phyloP scores from a whole-genome alignment of 192 early-diverging fungal genomes.

The Cetraspora pellucida region DNA sequence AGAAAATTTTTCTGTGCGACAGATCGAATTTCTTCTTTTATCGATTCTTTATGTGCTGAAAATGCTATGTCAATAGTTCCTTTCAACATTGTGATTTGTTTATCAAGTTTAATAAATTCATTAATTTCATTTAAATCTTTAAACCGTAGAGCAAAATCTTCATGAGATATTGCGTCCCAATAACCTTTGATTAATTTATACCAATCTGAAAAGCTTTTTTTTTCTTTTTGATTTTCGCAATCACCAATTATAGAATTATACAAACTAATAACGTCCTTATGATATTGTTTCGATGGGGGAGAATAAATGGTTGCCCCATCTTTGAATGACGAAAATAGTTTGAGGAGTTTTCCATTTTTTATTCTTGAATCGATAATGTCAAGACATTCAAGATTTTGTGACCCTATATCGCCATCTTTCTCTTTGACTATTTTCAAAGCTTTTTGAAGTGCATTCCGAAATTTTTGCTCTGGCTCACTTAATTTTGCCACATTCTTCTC shows the following conservation, averaged over 20 bases:
- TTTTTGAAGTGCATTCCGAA: constrained; percentile 10
- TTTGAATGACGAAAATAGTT: constrained; percentile 32
- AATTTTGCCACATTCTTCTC: not conserved
- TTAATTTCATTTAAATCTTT: constrained; percentile 29
- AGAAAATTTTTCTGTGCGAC: not conserved
- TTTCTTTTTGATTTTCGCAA: constrained; percentile 22
- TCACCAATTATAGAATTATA: constrained; percentile 15
- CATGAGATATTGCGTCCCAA: constrained; percentile 21
- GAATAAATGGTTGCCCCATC: constrained; percentile 32
- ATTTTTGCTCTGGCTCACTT: constrained; percentile 4
- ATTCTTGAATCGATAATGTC: not conserved
- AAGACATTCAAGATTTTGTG: not conserved
- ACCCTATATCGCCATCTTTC: not conserved
- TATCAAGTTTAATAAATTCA: constrained; percentile 28
- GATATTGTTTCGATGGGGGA: constrained; percentile 29
- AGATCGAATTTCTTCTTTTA: constrained; percentile 4
- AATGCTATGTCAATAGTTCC: constrained; percentile 27
- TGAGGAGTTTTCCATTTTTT: constrained; percentile 25
- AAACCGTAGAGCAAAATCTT: constrained; percentile 21
- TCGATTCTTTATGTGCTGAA: not conserved
- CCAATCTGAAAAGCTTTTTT: constrained; percentile 17
- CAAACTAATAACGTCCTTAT: constrained; percentile 27
- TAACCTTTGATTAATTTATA: constrained; percentile 21
- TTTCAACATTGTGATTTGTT: constrained; percentile 26
- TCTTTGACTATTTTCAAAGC: not conserved